Base-by-base conservation (phyloP, 73 alveolate species). In the Blepharisma japonicum region DNA sequence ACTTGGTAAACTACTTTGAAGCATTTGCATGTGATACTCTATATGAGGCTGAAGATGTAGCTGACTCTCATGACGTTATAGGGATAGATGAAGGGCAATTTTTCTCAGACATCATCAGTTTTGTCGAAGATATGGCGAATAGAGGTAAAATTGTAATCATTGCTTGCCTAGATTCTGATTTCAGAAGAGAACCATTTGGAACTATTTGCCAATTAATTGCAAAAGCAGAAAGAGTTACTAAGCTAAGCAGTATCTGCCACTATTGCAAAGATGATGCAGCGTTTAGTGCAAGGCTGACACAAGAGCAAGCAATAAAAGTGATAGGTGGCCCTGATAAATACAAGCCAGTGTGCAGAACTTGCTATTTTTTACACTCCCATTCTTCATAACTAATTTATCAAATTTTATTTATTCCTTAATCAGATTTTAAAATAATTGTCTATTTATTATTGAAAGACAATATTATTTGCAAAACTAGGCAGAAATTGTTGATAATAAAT, bases 81-180 rank as follows among this genome's bases (percentile, higher is more conserved):
- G 99, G 98, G 11, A 93, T 96, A 25, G 99, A 96, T 82, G 99
- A 96, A 89, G 99, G 98, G 38, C 94, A 96, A 79, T 96, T 96
- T 88, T 96, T 92, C 87, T 82, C 87, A 6, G 98, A 94, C 81
- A 83, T 91, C 54, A 94, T 90, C 20, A 93, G 85, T 38, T 92
- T 90, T 80, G 82, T 92, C 56, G 98, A 96, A 77, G 74, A 83
- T 8, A 68, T 83, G 86, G 98, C 98, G 18, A 92, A 90, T 80
- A 66, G 45, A 4, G 98, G 97, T 11, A 96, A 96, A 78, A 89
- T 89, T 9, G 95, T 96, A 6, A 85, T 96, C 48, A 84, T 96
- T 23, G 96, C 99, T 48, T 98, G 98, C 6, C 86, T 96, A 7
- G 96, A 90, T 84, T 97, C 96, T 5, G 94, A 97, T 55, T 96